These are phyloP conservation scores for Chlorella sp. DNA, from an alignment of 139 green algal species.

Conservation along the genomic window DNA sequence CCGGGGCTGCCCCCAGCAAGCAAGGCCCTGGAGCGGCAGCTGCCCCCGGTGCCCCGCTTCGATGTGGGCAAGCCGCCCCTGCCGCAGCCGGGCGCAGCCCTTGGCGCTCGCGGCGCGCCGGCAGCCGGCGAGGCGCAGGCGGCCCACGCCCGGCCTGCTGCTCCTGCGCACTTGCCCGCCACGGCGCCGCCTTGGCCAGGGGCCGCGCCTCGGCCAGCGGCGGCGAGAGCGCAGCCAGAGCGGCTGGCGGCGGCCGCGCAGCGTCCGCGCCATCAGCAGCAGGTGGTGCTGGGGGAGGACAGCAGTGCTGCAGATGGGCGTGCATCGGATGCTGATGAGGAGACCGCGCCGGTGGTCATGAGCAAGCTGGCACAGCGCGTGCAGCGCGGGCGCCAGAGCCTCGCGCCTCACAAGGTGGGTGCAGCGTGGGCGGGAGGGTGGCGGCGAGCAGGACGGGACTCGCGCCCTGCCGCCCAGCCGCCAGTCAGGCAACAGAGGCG, in stretches of 20 bases:
- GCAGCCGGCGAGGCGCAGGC: neutral
- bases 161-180: neutral
- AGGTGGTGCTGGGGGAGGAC: neutral
- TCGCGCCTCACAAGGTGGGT: constrained; percentile 33
- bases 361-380: constrained; percentile 40
- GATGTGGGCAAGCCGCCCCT: constrained; percentile 29
- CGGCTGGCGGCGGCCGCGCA: too few species aligned
- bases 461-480: too few species aligned
- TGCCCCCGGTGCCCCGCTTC: constrained; percentile 29
- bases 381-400: constrained; percentile 42
- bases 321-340: constrained; percentile 7
- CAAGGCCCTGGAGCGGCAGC: constrained; percentile 11
- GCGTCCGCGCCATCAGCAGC: neutral
- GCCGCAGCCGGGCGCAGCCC: too few species aligned
- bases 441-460: too few species aligned
- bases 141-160: neutral
- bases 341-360: constrained; percentile 41
- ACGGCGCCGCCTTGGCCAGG: neutral
- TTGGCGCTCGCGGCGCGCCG: neutral
- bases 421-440: neutral
- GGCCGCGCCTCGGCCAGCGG: neutral
- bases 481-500: neutral
- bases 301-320: constrained; percentile 15
- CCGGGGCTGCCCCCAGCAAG: constrained; percentile 1
- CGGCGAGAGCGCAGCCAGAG: too few species aligned